Conservation (phyloP, 805 yeast genomes). For the Lachancea nothofagi region DNA sequence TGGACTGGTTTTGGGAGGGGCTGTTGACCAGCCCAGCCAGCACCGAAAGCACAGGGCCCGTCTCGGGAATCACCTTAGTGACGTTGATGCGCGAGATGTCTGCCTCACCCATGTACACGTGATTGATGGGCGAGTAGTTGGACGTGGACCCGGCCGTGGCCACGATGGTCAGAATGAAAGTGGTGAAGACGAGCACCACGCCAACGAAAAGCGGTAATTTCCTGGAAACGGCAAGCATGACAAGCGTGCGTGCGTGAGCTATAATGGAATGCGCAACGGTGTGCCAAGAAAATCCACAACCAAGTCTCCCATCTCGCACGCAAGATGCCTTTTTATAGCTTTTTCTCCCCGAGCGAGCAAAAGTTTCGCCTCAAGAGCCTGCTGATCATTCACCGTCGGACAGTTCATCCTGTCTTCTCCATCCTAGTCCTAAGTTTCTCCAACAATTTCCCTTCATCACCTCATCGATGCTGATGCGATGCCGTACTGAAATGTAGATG, state of each 20-base stretch:
- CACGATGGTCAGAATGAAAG: constrained; percentile 27
- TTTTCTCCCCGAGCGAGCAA: too few species aligned
- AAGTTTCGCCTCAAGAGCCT: background rate
- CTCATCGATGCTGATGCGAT: background rate
- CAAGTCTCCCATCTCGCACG: too few species aligned
- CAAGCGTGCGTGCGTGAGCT: background rate
- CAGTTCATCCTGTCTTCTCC: too few species aligned
- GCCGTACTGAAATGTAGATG: background rate
- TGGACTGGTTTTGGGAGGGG: constrained; percentile 6
- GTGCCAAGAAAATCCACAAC: too few species aligned
- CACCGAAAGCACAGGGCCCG: constrained; percentile 25
- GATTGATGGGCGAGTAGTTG: constrained; percentile 27
- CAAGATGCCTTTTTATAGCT: too few species aligned
- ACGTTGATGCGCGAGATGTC: constrained; percentile 31
- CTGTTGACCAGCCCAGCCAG: constrained; percentile 26
- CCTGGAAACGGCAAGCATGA: constrained; percentile 1
- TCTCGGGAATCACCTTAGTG: constrained; percentile 30
- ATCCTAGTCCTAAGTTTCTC: too few species aligned
- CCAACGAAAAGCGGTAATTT: constrained; percentile 10
- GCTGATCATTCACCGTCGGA: too few species aligned
- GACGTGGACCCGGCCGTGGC: constrained; percentile 31
- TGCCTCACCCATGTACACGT: constrained; percentile 31
- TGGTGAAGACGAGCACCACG: constrained; percentile 23
- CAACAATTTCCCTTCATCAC: background rate
- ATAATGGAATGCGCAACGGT: too few species aligned